Percentiles rank a stretch among this genome's conserved stretches.
Conservation (phyloP, 768 basidiomycete species). For the Russula ochroleuca region DNA sequence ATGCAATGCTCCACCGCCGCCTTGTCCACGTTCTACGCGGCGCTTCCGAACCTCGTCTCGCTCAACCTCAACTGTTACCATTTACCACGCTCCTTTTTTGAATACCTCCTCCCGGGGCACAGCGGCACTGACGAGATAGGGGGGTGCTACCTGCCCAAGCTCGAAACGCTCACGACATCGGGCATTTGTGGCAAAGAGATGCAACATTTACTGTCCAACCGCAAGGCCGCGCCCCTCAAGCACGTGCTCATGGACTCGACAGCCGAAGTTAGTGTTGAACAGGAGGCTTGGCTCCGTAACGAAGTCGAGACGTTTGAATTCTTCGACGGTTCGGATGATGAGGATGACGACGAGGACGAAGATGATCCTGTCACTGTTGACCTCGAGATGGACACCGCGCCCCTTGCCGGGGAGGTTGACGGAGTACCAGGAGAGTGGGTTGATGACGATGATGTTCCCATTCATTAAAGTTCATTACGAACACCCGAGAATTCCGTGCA, state of each 20-base stretch:
- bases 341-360: slow-evolving; percentile 39
- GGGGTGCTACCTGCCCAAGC: slow-evolving; percentile 45
- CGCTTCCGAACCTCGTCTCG: slow-evolving; percentile 45
- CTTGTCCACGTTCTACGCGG: slow-evolving; percentile 41
- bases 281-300: slow-evolving; percentile 49
- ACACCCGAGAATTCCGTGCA: background rate
- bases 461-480: background rate
- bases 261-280: slow-evolving; percentile 40
- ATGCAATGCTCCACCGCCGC: slow-evolving; percentile 42
- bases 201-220: slow-evolving; percentile 45
- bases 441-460: background rate
- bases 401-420: slow-evolving; percentile 11
- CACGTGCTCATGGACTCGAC: slow-evolving; percentile 44
- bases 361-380: slow-evolving; percentile 18
- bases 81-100: slow-evolving; percentile 33
- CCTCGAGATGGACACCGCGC: slow-evolving; percentile 28
- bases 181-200: slow-evolving; percentile 43
- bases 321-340: slow-evolving; percentile 51
- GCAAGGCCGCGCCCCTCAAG: slow-evolving; percentile 45
- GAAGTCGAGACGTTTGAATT: slow-evolving; percentile 50
- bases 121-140: background rate
- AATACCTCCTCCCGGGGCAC: slow-evolving; percentile 26
- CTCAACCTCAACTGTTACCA: slow-evolving; percentile 41
- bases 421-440: slow-evolving; percentile 14
- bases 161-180: slow-evolving; percentile 46